phyloP scores from a whole-genome alignment of 1,284 basidiomycete species.

The Megacollybia platyphylla region DNA sequence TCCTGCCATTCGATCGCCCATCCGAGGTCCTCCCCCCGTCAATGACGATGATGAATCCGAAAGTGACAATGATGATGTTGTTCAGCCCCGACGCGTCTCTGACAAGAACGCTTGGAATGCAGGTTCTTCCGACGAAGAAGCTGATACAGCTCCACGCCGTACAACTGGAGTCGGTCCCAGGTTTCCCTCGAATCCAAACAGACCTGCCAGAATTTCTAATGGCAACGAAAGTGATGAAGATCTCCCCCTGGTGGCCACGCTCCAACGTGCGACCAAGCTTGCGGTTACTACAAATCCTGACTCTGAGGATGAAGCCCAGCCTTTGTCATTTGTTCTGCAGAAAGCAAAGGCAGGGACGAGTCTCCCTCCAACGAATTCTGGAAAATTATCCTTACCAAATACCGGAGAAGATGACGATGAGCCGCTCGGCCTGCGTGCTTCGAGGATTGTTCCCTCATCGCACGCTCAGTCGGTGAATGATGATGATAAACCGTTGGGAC shows the following conservation, averaged over 20 bases:
- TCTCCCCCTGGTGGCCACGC: constrained; percentile 53
- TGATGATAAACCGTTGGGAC: constrained; percentile 54
- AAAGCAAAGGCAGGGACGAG: constrained; percentile 29
- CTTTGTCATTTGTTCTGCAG: constrained; percentile 46
- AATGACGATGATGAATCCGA: constrained; percentile 39
- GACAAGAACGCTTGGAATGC: constrained; percentile 37
- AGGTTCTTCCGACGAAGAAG: constrained; percentile 52
- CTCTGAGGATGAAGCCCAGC: constrained; percentile 65
- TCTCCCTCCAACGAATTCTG: constrained; percentile 32
- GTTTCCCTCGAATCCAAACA: constrained; percentile 21
- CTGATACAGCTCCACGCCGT: constrained; percentile 28
- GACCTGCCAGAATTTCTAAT: constrained; percentile 7
- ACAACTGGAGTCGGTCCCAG: constrained; percentile 42
- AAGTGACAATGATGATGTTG: constrained; percentile 27
- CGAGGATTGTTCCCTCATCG: constrained; percentile 19
- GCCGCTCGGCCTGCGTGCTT: constrained; percentile 54
- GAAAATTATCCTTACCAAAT: constrained; percentile 17
- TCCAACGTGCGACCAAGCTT: constrained; percentile 22
- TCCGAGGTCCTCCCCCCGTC: constrained; percentile 26
- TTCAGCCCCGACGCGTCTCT: constrained; percentile 10
- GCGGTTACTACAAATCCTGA: constrained; percentile 8
- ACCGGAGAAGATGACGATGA: constrained; percentile 57
- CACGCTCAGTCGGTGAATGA: constrained; percentile 31
- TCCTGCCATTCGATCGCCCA: constrained; percentile 38
- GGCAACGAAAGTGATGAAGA: constrained; percentile 63